A percentile compares a stretch with the other conserved stretches of the same genome.
Evolutionary conservation across 306 rosid species (phyloP).

Genomic region (Vigna radiata): DNA sequence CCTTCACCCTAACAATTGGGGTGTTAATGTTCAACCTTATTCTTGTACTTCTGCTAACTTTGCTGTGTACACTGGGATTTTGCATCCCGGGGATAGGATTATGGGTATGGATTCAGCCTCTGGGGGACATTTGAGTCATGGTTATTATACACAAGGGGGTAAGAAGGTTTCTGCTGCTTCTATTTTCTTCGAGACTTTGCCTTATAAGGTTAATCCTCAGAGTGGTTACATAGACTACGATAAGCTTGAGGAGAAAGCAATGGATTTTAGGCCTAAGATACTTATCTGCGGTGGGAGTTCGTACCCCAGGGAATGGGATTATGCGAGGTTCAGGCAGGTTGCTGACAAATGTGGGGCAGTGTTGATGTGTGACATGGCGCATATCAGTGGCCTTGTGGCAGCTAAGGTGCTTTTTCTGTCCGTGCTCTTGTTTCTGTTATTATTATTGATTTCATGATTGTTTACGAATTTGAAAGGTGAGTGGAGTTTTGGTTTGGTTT

Average conservation of each 20-base stretch:
- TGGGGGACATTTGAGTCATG: slow-evolving; percentile 93
- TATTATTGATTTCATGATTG: slow-evolving; percentile 11
- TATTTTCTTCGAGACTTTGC: slow-evolving; percentile 75
- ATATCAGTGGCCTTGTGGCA: slow-evolving; percentile 87
- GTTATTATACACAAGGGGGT: slow-evolving; percentile 74
- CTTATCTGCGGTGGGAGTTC: slow-evolving; percentile 93
- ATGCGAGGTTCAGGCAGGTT: slow-evolving; percentile 66
- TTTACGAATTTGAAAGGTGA: not conserved
- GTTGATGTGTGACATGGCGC: slow-evolving; percentile 95
- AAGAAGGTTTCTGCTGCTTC: slow-evolving; percentile 80
- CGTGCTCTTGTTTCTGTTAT: slow-evolving; percentile 20
- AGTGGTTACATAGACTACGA: slow-evolving; percentile 78
- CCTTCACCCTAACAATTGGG: slow-evolving; percentile 77
- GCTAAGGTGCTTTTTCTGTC: slow-evolving; percentile 63
- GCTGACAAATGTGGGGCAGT: slow-evolving; percentile 87
- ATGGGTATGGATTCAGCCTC: slow-evolving; percentile 92
- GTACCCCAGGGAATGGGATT: slow-evolving; percentile 90
- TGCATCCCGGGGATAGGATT: slow-evolving; percentile 76
- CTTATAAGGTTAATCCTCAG: slow-evolving; percentile 79
- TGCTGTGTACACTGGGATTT: slow-evolving; percentile 81
- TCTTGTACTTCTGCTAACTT: slow-evolving; percentile 87
- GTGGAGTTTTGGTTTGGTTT: not conserved
- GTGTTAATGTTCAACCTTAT: slow-evolving; percentile 93
- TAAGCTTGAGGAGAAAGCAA: slow-evolving; percentile 83
- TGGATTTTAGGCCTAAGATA: slow-evolving; percentile 82